phyloP scores from a whole-genome alignment of 495 filamentous ascomycete genomes.

The Podospora pseudopauciseta region DNA sequence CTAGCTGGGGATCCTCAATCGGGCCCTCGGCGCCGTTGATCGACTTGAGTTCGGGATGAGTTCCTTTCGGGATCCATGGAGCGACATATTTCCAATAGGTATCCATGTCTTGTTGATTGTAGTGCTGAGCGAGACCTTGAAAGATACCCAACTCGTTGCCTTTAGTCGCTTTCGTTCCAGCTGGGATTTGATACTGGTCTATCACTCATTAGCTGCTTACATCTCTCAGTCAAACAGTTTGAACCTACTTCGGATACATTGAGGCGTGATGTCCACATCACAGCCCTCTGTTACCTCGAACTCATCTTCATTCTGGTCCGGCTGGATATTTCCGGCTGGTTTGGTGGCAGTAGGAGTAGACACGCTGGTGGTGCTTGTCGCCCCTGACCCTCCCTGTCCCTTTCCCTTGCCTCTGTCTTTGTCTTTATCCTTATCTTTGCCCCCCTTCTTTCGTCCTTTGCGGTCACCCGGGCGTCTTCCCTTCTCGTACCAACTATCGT shows the following conservation, averaged over 20 bases:
- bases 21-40: constrained; percentile 41
- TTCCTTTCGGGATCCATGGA: constrained; percentile 33
- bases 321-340: background rate
- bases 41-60: constrained; percentile 35
- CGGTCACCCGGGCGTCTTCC: background rate
- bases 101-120: constrained; percentile 54
- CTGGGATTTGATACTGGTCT: constrained; percentile 35
- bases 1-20: constrained; percentile 27
- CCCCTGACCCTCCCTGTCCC: constrained; percentile 18
- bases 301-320: constrained; percentile 14
- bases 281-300: constrained; percentile 26
- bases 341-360: background rate
- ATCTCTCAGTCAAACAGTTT: constrained; percentile 8
- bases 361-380: background rate
- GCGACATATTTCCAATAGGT: constrained; percentile 55
- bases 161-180: constrained; percentile 25
- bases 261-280: constrained; percentile 29
- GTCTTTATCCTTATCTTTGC: constrained; percentile 5
- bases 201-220: background rate
- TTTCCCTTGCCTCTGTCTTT: background rate
- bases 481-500: background rate
- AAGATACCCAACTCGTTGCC: constrained; percentile 39
- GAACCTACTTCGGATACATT: constrained; percentile 33
- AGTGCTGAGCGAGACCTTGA: constrained; percentile 34
- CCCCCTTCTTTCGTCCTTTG: background rate